Evolutionary conservation across 2,329 filamentous ascomycete genomes (phyloP), one percentile per base, ranked within the genome.

Genomic region (Cladosporium sphaerospermum): DNA sequence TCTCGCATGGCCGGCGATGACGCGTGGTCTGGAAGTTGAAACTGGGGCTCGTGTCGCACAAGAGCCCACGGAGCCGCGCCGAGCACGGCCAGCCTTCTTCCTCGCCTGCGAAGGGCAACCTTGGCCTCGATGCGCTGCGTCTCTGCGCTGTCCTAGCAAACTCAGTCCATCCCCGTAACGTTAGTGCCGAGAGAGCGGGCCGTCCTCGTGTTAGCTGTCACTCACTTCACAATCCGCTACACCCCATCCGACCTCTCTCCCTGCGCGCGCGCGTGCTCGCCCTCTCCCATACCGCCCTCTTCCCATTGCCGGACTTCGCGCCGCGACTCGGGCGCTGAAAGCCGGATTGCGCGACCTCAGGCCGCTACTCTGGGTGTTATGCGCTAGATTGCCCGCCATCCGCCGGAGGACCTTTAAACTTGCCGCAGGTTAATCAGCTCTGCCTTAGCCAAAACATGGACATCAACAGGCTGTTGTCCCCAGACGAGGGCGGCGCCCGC

Each of bases 401-500:
- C 36, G n/a, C 36, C 16, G 36, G 36, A 39, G 16, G 36, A 39
- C 36, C 36, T 39, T 39, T 14, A 39, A 36, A 39, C 36, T 43
- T 33, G 18, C 19, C 16, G 39, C 42, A 50, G 47, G 39, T 37
- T 39, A 42, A 28, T 47, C 34, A 37, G 14, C 16, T 31, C 14
- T 19, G 37, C 10, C 14, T 23, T 11, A 42, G 37, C 16, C 39
- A 50, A 50, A n/a, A 28, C 41, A 77, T 77, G 75, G 71, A 77
- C 60, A 77, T 77, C 69, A 74, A 74, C 61, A 73, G 72, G 44
- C 66, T 77, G 48, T 62, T 77, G 48, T 76, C 73, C 62, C 74
- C 75, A 37, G 72, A 73, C 57, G 72, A 75, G 54, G 71, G 71
- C 60, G 48, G 64, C 68, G 41, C 60, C 59, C 54, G 69, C 16